Evolutionary conservation across 2,329 filamentous ascomycete genomes (phyloP), one percentile per base, ranked within the genome.

Genomic region (Penicillium sp.): DNA sequence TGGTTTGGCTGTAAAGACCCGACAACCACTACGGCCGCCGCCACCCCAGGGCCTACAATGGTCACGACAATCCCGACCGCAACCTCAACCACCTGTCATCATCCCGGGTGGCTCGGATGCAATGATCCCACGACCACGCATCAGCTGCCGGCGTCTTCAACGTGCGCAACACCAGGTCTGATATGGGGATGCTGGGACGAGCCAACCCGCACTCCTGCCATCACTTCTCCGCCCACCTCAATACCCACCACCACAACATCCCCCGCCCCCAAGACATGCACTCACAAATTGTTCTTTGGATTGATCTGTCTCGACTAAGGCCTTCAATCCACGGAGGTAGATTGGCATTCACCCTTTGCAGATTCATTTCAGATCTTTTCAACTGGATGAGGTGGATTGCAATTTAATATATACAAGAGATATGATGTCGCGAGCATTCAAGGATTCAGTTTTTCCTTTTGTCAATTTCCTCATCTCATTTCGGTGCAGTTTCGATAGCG

Each of bases 1-100:
- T 74, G 73, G 73, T 73, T 71, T 45, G 71, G 73, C 6, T 74
- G 72, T 33, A 51, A 59, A 18, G 57, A 59, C 35, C 46, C 55
- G 3, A 53, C 57, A 1, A 35, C 57, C 1, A 35, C 37, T 14
- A 51, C 26, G 33, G 23, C 43, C 4, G 44, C 40, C 15, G 27
- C 49, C 12, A 57, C 57, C 5, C 51, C 57, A 18, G 51, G 51
- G 12, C 54, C 57, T 3, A 54, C 51, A 1, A 37, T 51, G 25
- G 49, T 40, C 6, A 51, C 51, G 25, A 37, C 48, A n/a, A 14
- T 22, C 5, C 43, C 52, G 20, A 22, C 49, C 3, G 33, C 29
- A 15, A 53, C 49, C n/a, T 60, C 57, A 11, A 45, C 52, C 35
- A 58, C 31, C 22, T 60, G 57, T 18, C 49, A 60, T n/a, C n/a